Evolutionary conservation across 140 eudicot species (phyloP), one percentile per base, ranked within the genome.

Genomic region (Senecio squalidus): DNA sequence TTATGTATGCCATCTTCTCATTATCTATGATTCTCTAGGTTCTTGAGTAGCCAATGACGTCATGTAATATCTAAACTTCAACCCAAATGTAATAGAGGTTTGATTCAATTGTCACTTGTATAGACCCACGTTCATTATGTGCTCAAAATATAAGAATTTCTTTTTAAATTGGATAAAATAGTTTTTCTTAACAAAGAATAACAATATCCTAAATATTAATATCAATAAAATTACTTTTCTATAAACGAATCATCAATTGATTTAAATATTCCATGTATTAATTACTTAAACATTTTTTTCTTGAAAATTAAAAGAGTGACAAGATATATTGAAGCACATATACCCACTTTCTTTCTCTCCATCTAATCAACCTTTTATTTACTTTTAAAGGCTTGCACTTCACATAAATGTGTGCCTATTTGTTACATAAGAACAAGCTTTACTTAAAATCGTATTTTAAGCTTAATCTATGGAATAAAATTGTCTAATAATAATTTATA

Each of bases 361-460:
- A 36, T 71, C 77, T 63, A 63, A 71, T 71, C 77, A 55, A 45
- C 23, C 43, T 34, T 58, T 55, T 55, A 4, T 45, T 70, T 48
- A 48, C 60, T 69, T 61, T 62, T 30, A 41, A 44, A 69, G 50
- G 55, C 68, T 60, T 69, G 55, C 51, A 45, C 59, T 22, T 54
- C 71, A 62, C 71, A 45, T 71, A 41, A 64, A 63, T 63, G 46
- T 45, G 22, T 64, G 60, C 71, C 24, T 59, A 63, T 55, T 71
- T 71, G 77, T 25, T 71, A 71, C 76, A 45, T 14, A 55, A 55
- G 71, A 62, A 71, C 54, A 55, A 71, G 66, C 77, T 71, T 71
- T 71, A 16, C 15, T 2, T 63, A 27, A 33, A 40, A 11, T 27
- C 25, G 34, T 54, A 33, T 45, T 14, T 55, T 62, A 64, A 31